Base-by-base conservation (phyloP, 2,329 filamentous ascomycete species). In the Talaromyces sp. region DNA sequence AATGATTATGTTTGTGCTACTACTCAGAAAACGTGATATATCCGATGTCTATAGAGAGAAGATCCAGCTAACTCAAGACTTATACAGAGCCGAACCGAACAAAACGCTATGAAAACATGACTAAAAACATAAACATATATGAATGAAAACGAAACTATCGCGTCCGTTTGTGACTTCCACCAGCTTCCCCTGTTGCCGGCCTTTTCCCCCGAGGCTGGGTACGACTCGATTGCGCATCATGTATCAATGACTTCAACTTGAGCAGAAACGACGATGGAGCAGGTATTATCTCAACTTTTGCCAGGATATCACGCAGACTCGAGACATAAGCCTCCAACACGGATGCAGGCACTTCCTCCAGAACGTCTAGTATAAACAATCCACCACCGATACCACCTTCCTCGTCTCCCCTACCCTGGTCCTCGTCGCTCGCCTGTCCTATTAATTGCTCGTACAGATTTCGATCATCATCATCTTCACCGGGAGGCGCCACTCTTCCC, bases 211-310 rank as follows among this genome's bases (percentile, higher is more conserved):
- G 50, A 19, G 64, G 22, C 3, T 65, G 45, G 5, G 24, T 52
- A 10, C 31, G 41, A 52, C 63, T 67, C 27, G 73, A 68, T 66
- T 75, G 74, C 16, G 71, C 72, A 35, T 64, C 66, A 27, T 75
- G 72, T 35, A 78, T 71, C 52, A 80, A 57, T 3, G 68, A 65
- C 39, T 69, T 70, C 14, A 80, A 69, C 41, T 73, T 74, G 35
- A 75, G 66, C 35, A 79, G 70, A 60, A 76, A 80, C 9, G 69
- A 68, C 60, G 71, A 73, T 16, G 78, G 77, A 0, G 76, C 76
- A 24, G 74, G 73, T 63, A 81, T 79, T 47, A 79, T 74, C 68
- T 83, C 77, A 60, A 84, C 79, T 69, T 82, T 81, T 67, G 69
- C 70, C 16, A 76, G 73, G 13, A 78, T 71, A 6, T 68, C 69